phyloP scores from a whole-genome alignment of 108 stramenopile genomes.

The Fistulifera solaris region DNA sequence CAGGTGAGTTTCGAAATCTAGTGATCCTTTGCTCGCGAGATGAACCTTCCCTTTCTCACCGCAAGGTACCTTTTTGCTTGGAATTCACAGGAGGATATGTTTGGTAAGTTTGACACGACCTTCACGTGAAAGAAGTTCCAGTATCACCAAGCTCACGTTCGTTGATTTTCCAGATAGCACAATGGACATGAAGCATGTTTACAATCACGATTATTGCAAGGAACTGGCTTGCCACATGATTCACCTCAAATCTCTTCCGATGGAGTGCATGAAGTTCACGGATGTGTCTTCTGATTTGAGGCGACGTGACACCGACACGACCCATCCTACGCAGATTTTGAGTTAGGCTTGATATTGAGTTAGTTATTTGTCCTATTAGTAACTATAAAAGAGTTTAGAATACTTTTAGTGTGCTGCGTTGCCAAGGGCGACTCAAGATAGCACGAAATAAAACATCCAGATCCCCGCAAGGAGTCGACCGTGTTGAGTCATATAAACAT shows the following conservation, averaged over 20 bases:
- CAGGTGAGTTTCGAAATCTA: slow-evolving; percentile 15
- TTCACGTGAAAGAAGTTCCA: background rate
- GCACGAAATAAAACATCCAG: too few species aligned
- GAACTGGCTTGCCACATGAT: slow-evolving; percentile 23
- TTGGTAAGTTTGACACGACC: slow-evolving; percentile 7
- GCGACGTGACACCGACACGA: slow-evolving; percentile 30
- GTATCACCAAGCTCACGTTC: background rate
- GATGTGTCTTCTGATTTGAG: slow-evolving; percentile 25
- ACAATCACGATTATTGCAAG: slow-evolving; percentile 21
- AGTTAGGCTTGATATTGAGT: slow-evolving; percentile 12
- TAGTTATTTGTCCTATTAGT: too few species aligned
- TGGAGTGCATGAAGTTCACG: slow-evolving; percentile 26
- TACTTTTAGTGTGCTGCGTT: too few species aligned
- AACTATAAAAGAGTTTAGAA: too few species aligned
- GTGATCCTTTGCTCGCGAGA: too few species aligned
- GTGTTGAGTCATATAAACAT: too few species aligned
- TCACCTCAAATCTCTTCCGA: slow-evolving; percentile 20
- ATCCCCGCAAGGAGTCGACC: too few species aligned
- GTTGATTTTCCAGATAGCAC: slow-evolving; percentile 3
- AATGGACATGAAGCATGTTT: background rate
- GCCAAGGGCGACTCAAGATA: too few species aligned
- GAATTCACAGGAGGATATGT: slow-evolving; percentile 7
- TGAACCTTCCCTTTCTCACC: slow-evolving; percentile 2
- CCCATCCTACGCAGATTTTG: slow-evolving; percentile 23
- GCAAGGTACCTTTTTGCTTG: background rate